A percentile compares a stretch with the other conserved stretches of the same genome.
Evolutionary conservation across 768 basidiomycete genomes (phyloP).

Genomic region (Kwoniella dendrophila): DNA sequence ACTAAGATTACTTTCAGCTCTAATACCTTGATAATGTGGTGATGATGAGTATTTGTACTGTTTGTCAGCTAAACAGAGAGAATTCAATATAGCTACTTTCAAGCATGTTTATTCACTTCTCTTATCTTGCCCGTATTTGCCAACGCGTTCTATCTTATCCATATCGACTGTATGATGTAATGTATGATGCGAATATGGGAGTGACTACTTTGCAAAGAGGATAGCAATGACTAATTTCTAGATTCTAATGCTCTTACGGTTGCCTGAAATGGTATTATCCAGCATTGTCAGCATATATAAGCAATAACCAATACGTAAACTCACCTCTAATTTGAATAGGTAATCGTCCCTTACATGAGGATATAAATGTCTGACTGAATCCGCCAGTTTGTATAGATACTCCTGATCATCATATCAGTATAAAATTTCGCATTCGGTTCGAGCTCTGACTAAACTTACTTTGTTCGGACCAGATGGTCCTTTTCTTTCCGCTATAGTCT

Average conservation of each 20-base stretch:
- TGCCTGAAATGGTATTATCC: background rate
- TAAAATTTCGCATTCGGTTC: background rate
- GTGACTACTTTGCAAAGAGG: too few relatives aligned
- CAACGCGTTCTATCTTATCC: too few relatives aligned
- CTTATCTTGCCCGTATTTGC: too few relatives aligned
- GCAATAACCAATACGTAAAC: conserved; percentile 1
- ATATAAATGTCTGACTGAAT: conserved; percentile 68
- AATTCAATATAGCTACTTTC: too few relatives aligned
- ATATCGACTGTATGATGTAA: too few relatives aligned
- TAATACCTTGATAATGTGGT: too few relatives aligned
- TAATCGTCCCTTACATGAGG: conserved; percentile 52
- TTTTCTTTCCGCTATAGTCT: conserved; percentile 70
- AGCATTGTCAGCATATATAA: too few relatives aligned
- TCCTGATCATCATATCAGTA: conserved; percentile 62
- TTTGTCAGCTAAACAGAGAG: too few relatives aligned
- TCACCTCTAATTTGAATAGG: conserved; percentile 53
- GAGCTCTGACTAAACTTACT: conserved; percentile 57
- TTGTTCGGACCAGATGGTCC: conserved; percentile 93
- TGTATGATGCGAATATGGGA: too few relatives aligned
- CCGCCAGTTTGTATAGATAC: conserved; percentile 77
- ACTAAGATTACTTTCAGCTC: too few relatives aligned
- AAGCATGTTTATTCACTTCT: too few relatives aligned
- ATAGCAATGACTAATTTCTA: background rate
- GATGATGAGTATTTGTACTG: too few relatives aligned
- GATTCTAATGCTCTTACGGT: background rate